Evolutionary conservation across 2,329 filamentous ascomycete species (phyloP).

Genomic region (Plectosphaerella sp.): DNA sequence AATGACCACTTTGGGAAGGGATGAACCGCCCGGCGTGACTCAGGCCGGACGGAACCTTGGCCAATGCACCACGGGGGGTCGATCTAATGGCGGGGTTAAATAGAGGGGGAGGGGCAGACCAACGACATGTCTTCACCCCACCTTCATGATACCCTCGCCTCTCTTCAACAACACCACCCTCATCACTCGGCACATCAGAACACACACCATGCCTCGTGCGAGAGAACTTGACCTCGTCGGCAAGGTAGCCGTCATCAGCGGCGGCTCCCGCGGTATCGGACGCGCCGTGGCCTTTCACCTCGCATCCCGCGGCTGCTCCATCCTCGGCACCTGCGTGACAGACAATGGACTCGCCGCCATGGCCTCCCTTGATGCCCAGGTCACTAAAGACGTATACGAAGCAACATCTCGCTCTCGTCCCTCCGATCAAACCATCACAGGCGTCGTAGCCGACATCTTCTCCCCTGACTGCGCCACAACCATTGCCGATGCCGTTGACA

Average conservation of each 20-base stretch:
- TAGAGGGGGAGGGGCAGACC: too few relatives aligned
- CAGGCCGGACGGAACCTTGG: too few relatives aligned
- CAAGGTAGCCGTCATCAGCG: conserved; percentile 58
- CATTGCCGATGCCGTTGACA: conserved; percentile 18
- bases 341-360: conserved; percentile 13
- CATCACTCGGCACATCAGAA: neutral
- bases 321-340: conserved; percentile 25
- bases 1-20: too few relatives aligned
- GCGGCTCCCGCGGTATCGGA: conserved; percentile 44
- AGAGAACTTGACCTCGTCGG: conserved; percentile 24
- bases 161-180: too few relatives aligned
- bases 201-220: neutral
- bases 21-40: too few relatives aligned
- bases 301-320: conserved; percentile 20
- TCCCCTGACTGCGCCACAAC: conserved; percentile 16
- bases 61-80: too few relatives aligned
- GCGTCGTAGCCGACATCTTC: conserved; percentile 24
- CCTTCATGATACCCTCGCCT: too few relatives aligned
- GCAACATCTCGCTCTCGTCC: conserved; percentile 9
- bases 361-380: conserved; percentile 15
- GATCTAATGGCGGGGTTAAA: too few relatives aligned
- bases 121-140: too few relatives aligned
- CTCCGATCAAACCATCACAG: conserved; percentile 15
- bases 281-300: conserved; percentile 20
- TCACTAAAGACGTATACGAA: conserved; percentile 12